Base-by-base conservation (phyloP, 352 stramenopile species). In the Globisporangium alternatum region DNA sequence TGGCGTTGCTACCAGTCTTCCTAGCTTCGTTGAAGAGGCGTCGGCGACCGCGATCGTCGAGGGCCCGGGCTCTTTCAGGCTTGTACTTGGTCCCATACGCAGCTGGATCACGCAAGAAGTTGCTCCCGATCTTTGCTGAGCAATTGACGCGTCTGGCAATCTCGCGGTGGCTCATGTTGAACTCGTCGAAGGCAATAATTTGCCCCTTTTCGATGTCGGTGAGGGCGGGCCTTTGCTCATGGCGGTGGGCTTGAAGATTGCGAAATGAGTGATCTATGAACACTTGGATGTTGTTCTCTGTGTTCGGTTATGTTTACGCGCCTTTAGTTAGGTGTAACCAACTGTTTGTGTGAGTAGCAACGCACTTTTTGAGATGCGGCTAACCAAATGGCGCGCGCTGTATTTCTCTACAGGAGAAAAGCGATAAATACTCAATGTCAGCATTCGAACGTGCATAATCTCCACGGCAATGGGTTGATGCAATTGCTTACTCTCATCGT, bases 401-500 rank as follows among this genome's bases (percentile, higher is more conserved):
- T 80, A 80, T 65, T 85, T 75, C 59, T 88, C 81, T 77, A 57
- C 48, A 28, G 28, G 53, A n/a, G n/a, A 51, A 12, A 55, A 53
- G 60, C n/a, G 25, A 51, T 1, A n/a, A 43, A 3, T 49, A 10
- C 86, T 17, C 10, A 45, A 19, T n/a, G 6, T 45, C 22, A 54
- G 19, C 21, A 33, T 55, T 56, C 19, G 49, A 17, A 10, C 28
- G 5, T 25, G 9, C 13, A 35, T 31, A 2, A 35, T 5, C 13
- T 54, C 22, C 19, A 12, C 5, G 6, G 15, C 25, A 54, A n/a
- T n/a, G n/a, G n/a, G 21, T 13, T 21, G 48, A 5, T 54, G 25
- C 25, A 54, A 35, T 30, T 56, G 13, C 21, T 30, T 55, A 83
- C 83, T 71, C 33, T 88, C 79, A 30, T 96, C 83, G 17, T 85